Base-by-base conservation (phyloP, 805 yeast genomes). In the Hemisphaericaspora nanyangensis region DNA sequence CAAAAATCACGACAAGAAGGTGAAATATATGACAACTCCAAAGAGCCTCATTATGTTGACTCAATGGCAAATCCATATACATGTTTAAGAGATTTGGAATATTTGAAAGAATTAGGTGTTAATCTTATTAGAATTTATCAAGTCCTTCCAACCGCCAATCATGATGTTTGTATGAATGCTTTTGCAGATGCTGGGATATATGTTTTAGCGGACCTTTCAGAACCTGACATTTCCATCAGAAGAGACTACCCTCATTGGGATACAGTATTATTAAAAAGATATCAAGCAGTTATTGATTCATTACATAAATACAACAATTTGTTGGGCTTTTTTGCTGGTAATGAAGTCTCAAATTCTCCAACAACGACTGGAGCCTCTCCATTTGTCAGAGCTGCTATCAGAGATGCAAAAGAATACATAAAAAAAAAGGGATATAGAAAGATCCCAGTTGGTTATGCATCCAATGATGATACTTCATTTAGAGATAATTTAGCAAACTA, bases 121-220 rank as follows among this genome's bases (percentile, higher is more conserved):
- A 91, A 91, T 59, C 79, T 84, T 8, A 68, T 91, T 40, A 76
- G 98, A 55, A 95, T 91, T 2, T 91, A 90, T 55, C 88, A 95
- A 29, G 76, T 91, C 37, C 82, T 90, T 63, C 81, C 91, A 13
- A 61, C 74, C 1, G 65, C 70, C 43, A 70, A 79, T 54, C 98
- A 91, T 65, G 82, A 79, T 54, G 76, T 61, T 17, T 89, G 96
- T 65, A 85, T 90, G 89, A 50, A 74, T 35, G 72, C 79, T 10
- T 76, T 86, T 41, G 55, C 62, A 25, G 49, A 55, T 18, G 57
- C 58, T 15, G 69, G 69, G 7, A 59, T 65, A 28, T 65, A 63
- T 45, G 68, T 61, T 3, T 52, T 58, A 42, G 61, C 54, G 8
- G 70, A 65, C 46, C 40, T 68, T 44, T 34, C 66, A 1, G 70